phyloP scores from a whole-genome alignment of 768 basidiomycete genomes.

The Filobasidium wieringae region DNA sequence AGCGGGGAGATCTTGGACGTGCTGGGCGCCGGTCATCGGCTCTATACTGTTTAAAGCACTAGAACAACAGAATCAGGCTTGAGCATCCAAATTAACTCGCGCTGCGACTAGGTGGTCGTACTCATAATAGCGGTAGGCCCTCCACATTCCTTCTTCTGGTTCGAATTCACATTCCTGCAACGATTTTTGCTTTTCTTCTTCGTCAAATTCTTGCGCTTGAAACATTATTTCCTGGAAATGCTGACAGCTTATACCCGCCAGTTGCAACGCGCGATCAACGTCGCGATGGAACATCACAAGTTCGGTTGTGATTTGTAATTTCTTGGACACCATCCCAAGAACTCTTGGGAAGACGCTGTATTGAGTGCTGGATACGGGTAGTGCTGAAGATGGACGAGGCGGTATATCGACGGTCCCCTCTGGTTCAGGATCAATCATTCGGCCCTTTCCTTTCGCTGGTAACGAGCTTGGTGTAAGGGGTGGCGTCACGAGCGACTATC shows the following conservation, averaged over 20 bases:
- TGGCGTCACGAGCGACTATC: not conserved
- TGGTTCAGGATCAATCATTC: not conserved
- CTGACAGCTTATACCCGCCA: not conserved
- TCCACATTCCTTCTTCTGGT: not conserved
- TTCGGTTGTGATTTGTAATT: not conserved
- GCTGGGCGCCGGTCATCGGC: not conserved
- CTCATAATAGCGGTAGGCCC: not conserved
- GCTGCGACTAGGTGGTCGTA: not conserved
- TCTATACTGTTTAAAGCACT: not conserved
- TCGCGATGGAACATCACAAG: not conserved
- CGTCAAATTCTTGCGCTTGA: constrained; percentile 5
- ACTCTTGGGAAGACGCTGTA: not conserved
- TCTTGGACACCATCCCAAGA: not conserved
- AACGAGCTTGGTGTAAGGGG: not conserved
- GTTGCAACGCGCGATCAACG: not conserved
- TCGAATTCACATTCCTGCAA: not conserved
- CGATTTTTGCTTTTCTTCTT: constrained; percentile 2
- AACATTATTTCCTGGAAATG: constrained; percentile 1
- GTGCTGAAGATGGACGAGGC: not conserved
- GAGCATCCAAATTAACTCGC: not conserved
- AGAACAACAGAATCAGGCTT: not conserved
- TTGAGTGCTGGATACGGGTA: not conserved
- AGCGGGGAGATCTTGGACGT: not conserved
- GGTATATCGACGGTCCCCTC: not conserved
- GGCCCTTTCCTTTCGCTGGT: not conserved